These are phyloP conservation scores for Helminthosporium solani DNA, from an alignment of 2,329 filamentous ascomycete genomes.

Conservation along the genomic window DNA sequence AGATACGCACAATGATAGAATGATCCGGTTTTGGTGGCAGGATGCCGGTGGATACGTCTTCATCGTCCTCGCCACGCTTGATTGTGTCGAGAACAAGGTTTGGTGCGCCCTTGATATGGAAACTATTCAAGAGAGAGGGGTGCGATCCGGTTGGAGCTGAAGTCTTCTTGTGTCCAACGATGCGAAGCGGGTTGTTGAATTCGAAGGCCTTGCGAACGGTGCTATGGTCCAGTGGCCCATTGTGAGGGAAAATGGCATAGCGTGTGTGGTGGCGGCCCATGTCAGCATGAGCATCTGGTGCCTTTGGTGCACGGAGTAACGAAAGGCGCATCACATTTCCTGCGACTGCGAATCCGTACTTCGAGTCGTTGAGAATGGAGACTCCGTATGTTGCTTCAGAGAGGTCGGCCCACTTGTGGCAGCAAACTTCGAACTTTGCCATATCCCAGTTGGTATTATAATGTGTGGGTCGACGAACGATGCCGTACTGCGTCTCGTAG, in stretches of 20 bases:
- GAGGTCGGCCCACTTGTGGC: slow-evolving; percentile 89
- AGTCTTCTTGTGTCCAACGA: slow-evolving; percentile 46
- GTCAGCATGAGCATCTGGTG: slow-evolving; percentile 88
- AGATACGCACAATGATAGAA: slow-evolving; percentile 81
- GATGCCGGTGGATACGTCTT: slow-evolving; percentile 54
- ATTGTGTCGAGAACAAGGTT: slow-evolving; percentile 82
- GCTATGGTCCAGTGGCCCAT: slow-evolving; percentile 66
- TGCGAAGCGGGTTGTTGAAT: slow-evolving; percentile 79
- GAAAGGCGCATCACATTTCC: slow-evolving; percentile 89
- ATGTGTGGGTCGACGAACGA: slow-evolving; percentile 86
- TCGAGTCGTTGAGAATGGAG: slow-evolving; percentile 90
- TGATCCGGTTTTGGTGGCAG: slow-evolving; percentile 66
- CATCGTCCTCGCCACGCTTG: slow-evolving; percentile 73
- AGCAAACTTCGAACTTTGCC: slow-evolving; percentile 97
- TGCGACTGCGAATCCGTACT: slow-evolving; percentile 90
- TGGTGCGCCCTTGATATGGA: slow-evolving; percentile 64
- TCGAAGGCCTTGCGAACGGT: slow-evolving; percentile 84
- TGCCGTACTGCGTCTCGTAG: slow-evolving; percentile 93
- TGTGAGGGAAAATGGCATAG: slow-evolving; percentile 87
- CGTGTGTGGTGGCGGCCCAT: slow-evolving; percentile 87
- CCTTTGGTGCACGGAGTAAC: slow-evolving; percentile 83
- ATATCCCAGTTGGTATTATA: slow-evolving; percentile 98
- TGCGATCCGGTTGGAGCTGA: slow-evolving; percentile 25
- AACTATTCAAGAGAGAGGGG: slow-evolving; percentile 50
- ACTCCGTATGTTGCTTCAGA: slow-evolving; percentile 88